These are phyloP conservation scores for Pleurotus pulmonarius DNA, from an alignment of 768 basidiomycete genomes.

Conservation along the genomic window DNA sequence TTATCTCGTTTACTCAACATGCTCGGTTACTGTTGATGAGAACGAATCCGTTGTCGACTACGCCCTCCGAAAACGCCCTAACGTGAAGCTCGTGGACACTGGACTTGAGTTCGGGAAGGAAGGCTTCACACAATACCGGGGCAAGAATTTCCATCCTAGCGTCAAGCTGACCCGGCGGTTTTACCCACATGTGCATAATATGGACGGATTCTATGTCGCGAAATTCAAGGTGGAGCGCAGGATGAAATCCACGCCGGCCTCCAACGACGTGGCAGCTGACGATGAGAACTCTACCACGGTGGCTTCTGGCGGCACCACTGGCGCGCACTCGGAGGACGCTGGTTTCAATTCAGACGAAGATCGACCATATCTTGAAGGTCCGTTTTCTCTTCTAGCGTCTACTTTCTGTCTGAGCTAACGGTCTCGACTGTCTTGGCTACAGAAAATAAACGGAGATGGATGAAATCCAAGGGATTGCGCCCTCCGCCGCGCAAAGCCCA, in stretches of 20 bases:
- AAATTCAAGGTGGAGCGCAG: slow-evolving; percentile 95
- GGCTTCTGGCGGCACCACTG: slow-evolving; percentile 7
- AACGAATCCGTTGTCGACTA: slow-evolving; percentile 99
- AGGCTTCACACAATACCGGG: slow-evolving; percentile 87
- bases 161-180: slow-evolving; percentile 83
- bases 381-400: slow-evolving; percentile 23
- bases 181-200: slow-evolving; percentile 98
- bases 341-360: slow-evolving; percentile 79
- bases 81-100: slow-evolving; percentile 88
- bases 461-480: slow-evolving; percentile 73
- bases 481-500: slow-evolving; percentile 50
- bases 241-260: slow-evolving; percentile 38
- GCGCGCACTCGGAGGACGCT: slow-evolving; percentile 35
- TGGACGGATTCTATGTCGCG: slow-evolving; percentile 99
- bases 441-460: slow-evolving; percentile 53
- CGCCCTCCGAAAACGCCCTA: slow-evolving; percentile 90
- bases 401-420: not conserved
- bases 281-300: slow-evolving; percentile 24
- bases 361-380: slow-evolving; percentile 74
- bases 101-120: slow-evolving; percentile 91
- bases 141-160: slow-evolving; percentile 82
- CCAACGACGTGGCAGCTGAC: slow-evolving; percentile 22
- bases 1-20: slow-evolving; percentile 96
- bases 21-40: slow-evolving; percentile 97
- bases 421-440: not conserved